These are phyloP conservation scores for Avena eriantha DNA, from an alignment of 176 grass and related monocot genomes.

Conservation along the genomic window DNA sequence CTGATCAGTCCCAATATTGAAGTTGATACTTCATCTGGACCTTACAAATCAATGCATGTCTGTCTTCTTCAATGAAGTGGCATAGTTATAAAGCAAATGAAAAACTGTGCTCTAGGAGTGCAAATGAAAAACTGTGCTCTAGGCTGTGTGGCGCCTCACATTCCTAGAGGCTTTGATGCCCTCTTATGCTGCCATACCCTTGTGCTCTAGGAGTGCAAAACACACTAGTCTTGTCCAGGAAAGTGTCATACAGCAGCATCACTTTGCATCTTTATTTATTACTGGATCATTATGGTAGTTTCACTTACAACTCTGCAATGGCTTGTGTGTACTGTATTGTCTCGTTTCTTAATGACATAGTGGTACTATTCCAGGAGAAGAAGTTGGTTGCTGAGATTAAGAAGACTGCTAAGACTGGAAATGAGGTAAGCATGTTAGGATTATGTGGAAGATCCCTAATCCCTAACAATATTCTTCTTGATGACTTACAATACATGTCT, in stretches of 20 bases:
- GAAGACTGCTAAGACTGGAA: constrained; percentile 95
- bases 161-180: not conserved
- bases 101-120: not conserved
- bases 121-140: not conserved
- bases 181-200: constrained; percentile 1
- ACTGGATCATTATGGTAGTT: constrained; percentile 16
- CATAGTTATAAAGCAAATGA: not conserved
- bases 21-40: constrained; percentile 24
- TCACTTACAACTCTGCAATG: constrained; percentile 4
- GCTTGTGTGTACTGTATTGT: constrained; percentile 32
- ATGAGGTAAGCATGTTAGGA: constrained; percentile 70
- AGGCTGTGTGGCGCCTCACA: not conserved
- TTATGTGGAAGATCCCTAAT: not conserved
- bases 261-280: not conserved
- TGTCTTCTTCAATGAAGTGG: not conserved
- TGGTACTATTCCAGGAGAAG: constrained; percentile 78
- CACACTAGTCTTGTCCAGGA: not conserved
- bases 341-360: constrained; percentile 35
- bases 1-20: not conserved
- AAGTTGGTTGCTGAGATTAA: constrained; percentile 98
- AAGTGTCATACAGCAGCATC: not conserved
- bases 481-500: constrained; percentile 24
- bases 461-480: not conserved
- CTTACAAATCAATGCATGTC: not conserved
- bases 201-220: not conserved